Percentiles rank a stretch among this genome's conserved stretches.
Conservation (phyloP, 73 alveolate genomes). For the Paraurostyla sp. region DNA sequence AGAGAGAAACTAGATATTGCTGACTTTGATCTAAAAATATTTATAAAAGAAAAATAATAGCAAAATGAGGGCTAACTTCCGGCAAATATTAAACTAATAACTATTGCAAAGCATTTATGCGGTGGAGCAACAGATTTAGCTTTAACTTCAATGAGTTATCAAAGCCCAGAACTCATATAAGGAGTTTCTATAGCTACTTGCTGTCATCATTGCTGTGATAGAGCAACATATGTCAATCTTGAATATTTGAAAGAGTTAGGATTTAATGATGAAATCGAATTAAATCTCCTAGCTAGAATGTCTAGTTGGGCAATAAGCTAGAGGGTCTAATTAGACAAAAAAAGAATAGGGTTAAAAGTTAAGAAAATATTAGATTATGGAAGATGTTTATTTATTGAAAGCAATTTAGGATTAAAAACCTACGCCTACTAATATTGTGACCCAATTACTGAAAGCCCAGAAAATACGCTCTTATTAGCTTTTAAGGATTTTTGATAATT, state of each 20-base stretch:
- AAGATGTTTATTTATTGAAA: conserved; percentile 40
- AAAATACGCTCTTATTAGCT: conserved; percentile 15
- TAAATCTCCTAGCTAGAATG: conserved; percentile 15
- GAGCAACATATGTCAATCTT: conserved; percentile 76
- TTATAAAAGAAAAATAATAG: conserved; percentile 13
- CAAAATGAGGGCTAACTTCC: not conserved
- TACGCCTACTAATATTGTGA: conserved; percentile 42
- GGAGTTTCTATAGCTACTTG: conserved; percentile 98
- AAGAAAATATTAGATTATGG: conserved; percentile 60
- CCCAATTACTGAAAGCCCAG: conserved; percentile 62
- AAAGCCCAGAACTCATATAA: conserved; percentile 66
- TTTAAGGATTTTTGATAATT: not conserved
- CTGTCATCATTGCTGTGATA: conserved; percentile 95
- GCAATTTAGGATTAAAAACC: conserved; percentile 2
- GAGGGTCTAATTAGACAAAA: not conserved
- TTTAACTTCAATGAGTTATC: conserved; percentile 75
- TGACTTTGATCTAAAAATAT: conserved; percentile 78
- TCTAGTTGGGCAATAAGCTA: conserved; percentile 69
- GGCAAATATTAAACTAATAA: conserved; percentile 44
- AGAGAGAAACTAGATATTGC: conserved; percentile 85
- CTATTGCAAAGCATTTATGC: conserved; percentile 97
- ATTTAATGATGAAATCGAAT: not conserved
- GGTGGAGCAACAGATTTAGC: conserved; percentile 98
- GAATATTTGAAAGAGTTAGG: not conserved
- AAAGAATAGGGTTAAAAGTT: conserved; percentile 52